These are phyloP conservation scores for Volvox reticuliferus DNA, from an alignment of 139 green algal species.

Conservation along the genomic window DNA sequence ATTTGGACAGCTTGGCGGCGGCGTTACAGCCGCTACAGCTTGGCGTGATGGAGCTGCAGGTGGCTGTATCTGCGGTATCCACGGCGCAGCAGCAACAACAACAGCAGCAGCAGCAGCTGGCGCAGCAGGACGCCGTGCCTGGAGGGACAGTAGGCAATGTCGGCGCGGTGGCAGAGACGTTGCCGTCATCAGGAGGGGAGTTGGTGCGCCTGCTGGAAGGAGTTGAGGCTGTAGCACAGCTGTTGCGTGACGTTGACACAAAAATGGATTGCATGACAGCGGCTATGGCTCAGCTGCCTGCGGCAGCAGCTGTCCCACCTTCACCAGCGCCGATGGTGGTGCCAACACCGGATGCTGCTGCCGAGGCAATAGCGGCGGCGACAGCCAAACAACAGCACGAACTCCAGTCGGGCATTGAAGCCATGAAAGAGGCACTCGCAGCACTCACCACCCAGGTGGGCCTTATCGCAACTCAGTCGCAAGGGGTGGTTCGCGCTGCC, in stretches of 20 bases:
- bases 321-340: neutral
- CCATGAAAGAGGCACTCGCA: slow-evolving; percentile 1
- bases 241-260: slow-evolving; percentile 13
- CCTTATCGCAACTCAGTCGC: neutral
- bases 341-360: neutral
- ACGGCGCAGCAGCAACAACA: neutral
- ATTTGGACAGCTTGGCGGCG: slow-evolving; percentile 6
- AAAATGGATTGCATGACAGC: slow-evolving; percentile 9
- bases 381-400: slow-evolving; percentile 6
- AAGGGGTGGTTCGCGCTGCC: neutral
- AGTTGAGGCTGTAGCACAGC: slow-evolving; percentile 13
- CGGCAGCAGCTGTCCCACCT: neutral
- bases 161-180: neutral
- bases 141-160: neutral
- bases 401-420: neutral
- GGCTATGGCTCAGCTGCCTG: slow-evolving; percentile 20
- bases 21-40: slow-evolving; percentile 24
- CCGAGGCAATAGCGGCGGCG: neutral
- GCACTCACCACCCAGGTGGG: slow-evolving; percentile 31
- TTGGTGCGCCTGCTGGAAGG: slow-evolving; percentile 9
- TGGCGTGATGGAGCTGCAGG: slow-evolving; percentile 10
- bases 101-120: neutral
- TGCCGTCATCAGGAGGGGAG: neutral
- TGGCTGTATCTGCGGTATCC: slow-evolving; percentile 15
- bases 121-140: neutral